Evolutionary conservation across 1,284 basidiomycete genomes (phyloP), one percentile per base, ranked within the genome.

Genomic region (Trametes pubescens): DNA sequence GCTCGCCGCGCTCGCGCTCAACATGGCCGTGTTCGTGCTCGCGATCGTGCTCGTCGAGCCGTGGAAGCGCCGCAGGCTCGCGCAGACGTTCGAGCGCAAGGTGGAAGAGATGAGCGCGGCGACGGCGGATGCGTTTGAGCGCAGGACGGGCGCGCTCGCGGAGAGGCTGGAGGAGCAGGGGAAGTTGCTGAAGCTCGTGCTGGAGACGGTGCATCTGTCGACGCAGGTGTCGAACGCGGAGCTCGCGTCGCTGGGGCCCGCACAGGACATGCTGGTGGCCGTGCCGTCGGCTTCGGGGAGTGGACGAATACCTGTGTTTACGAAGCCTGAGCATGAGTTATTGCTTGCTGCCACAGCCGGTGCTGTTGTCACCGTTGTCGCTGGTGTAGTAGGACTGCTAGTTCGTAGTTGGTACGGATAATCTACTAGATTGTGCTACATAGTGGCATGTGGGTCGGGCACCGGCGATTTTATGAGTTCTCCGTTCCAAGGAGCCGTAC

Each of bases 1-100:
- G 51, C 81, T 98, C 63, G 89, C 88, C 2, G 95, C 88, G 52
- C 84, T 98, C 22, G 89, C 88, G 11, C 84, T 96, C 65, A 98
- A 98, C 78, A 79, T 98, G 77, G 69, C 92, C 53, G 92, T 98
- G 46, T 98, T 98, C 75, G 77, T 98, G 54, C 79, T 91, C 61
- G 96, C 96, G 9, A 94, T 96, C 66, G 77, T 93, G 18, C 78
- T 96, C 52, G 93, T 98, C 51, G 96, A 98, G 77, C 96, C 96
- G 1, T 98, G 94, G 93, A 98, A 98, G 78, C 84, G 96, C 61
- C 83, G 85, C 69, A 82, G 89, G 69, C 79, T 98, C 73, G 92
- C 94, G 8, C 86, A 91, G 76, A 93, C 92, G 51, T 92, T 98
- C 67, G 95, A 97, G 79, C 86, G 84, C 72, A 90, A 94, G 78